Evolutionary conservation across 2,329 filamentous ascomycete species (phyloP).

Genomic region (Xylariaceae sp.): DNA sequence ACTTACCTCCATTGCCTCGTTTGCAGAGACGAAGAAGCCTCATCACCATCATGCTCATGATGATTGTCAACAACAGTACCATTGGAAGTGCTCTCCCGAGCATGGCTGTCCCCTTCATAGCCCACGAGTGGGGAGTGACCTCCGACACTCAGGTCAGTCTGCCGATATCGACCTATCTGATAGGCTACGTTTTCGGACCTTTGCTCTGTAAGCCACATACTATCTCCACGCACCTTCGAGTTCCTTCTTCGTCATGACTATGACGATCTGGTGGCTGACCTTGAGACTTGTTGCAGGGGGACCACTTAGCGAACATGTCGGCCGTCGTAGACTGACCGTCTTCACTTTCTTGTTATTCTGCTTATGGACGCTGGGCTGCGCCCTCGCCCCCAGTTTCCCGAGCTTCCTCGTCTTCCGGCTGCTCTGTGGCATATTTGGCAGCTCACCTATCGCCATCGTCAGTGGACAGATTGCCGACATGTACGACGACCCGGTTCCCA

Average conservation of each 20-base stretch:
- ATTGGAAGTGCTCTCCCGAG: constrained; percentile 60
- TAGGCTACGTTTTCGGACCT: constrained; percentile 56
- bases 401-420: constrained; percentile 51
- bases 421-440: constrained; percentile 48
- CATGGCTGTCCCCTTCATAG: constrained; percentile 55
- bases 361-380: constrained; percentile 51
- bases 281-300: constrained; percentile 57
- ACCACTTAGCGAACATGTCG: constrained; percentile 60
- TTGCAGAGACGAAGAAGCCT: constrained; percentile 46
- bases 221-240: too few species aligned
- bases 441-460: constrained; percentile 56
- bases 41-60: constrained; percentile 50
- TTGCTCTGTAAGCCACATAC: constrained; percentile 25
- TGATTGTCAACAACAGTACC: constrained; percentile 61
- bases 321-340: constrained; percentile 44
- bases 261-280: too few species aligned
- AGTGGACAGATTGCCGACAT: constrained; percentile 62
- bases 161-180: constrained; percentile 58
- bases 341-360: constrained; percentile 43
- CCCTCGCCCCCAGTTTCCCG: constrained; percentile 47
- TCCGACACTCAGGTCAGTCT: constrained; percentile 42
- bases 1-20: neutral
- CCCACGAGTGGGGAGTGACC: constrained; percentile 50
- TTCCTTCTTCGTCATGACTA: too few species aligned
- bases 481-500: constrained; percentile 48